These are phyloP conservation scores for Amylostereum areolatum DNA, from an alignment of 1,284 basidiomycete genomes.

Conservation along the genomic window DNA sequence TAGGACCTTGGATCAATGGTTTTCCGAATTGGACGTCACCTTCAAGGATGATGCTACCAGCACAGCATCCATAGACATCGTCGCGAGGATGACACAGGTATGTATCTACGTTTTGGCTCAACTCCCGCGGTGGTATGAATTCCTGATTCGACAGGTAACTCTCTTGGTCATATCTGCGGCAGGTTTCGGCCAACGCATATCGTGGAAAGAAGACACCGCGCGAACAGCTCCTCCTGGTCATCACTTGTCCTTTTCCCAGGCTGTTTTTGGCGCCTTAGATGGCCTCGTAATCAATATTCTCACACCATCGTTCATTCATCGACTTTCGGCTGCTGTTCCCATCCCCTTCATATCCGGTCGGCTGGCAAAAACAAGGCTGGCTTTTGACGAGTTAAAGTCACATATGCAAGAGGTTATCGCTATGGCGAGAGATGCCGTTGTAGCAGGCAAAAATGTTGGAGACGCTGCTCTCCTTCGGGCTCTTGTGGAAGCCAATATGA, in stretches of 20 bases:
- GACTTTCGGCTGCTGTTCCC: constrained; percentile 20
- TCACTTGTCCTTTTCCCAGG: constrained; percentile 27
- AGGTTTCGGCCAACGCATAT: constrained; percentile 32
- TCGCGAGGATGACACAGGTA: neutral
- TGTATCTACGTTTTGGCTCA: neutral
- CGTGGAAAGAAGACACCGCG: constrained; percentile 25
- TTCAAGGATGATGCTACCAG: neutral
- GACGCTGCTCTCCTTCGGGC: constrained; percentile 33
- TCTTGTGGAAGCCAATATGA: constrained; percentile 40
- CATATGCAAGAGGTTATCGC: constrained; percentile 36
- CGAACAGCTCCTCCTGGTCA: constrained; percentile 22
- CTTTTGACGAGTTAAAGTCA: constrained; percentile 27
- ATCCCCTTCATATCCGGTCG: constrained; percentile 29
- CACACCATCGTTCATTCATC: constrained; percentile 26
- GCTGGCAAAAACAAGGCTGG: constrained; percentile 19
- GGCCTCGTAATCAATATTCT: constrained; percentile 26
- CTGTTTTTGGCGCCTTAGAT: constrained; percentile 23
- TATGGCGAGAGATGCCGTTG: constrained; percentile 26
- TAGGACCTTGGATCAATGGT: constrained; percentile 38
- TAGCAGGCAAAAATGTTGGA: constrained; percentile 15
- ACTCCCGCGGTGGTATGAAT: neutral
- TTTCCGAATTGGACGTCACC: constrained; percentile 27
- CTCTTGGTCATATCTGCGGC: constrained; percentile 36
- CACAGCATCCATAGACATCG: neutral
- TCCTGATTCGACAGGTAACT: constrained; percentile 20